Base-by-base conservation (phyloP, 257 asterid genomes). In the Fraxinus cuspidata region DNA sequence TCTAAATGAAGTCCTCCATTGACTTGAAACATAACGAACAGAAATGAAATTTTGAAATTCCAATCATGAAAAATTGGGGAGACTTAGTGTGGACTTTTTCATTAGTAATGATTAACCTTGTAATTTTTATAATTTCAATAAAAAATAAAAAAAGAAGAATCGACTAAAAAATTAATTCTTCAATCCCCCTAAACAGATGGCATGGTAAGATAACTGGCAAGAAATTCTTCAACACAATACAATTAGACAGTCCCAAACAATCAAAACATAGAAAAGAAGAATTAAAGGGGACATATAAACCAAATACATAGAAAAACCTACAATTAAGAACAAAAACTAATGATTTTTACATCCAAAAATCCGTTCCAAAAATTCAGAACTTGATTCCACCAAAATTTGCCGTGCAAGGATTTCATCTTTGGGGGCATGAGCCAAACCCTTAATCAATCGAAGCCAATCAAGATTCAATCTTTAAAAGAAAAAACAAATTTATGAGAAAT, bases 361-460 rank as follows among this genome's bases (percentile, higher is more conserved):
- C 66, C 66, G 34, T 6, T 15, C 81, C 40, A 77, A 5, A 6
- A 80, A 38, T 37, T 9, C 73, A 47, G 29, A 21, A 72, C 32
- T 77, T 31, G 3, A 73, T 79, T 67, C 74, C 71, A 79, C 7
- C 42, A 81, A 75, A 51, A 38, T 66, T 19, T 7, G 19, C 18
- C 68, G 42, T 23, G 35, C 42, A 42, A 12, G 64, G 77, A 35
- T 75, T 80, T 78, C 71, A 77, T 72, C 81, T 42, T 13, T 38
- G 47, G 0, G 18, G 49, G 65, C 29, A 9, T 51, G 51, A 38
- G 65, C 47, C 5, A 75, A 19, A 58, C 63, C 72, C 60, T 0
- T 42, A 2, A 29, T 53, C 32, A 75, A 73, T 74, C 83, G 60
- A 81, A 40, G 31, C 58, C 77, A 75, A 81, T 28, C 78, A 76